Evolutionary conservation across 441 rosid genomes (phyloP).

Genomic region (Brassica hybrid): DNA sequence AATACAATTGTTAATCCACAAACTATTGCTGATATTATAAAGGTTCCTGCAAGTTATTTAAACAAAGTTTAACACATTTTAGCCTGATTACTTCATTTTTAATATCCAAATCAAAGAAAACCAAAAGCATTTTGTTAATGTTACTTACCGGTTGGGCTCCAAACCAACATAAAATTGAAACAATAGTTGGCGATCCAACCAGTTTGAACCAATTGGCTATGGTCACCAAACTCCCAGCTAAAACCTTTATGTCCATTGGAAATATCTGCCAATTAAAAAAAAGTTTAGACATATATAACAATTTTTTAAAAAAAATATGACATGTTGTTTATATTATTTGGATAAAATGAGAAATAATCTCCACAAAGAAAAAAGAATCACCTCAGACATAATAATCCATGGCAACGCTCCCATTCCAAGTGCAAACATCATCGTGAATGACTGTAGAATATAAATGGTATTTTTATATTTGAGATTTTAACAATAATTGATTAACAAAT

Average conservation of each 20-base stretch:
- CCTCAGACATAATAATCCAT: slow-evolving; percentile 78
- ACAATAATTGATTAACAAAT: background rate
- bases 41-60: slow-evolving; percentile 29
- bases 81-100: background rate
- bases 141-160: slow-evolving; percentile 53
- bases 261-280: slow-evolving; percentile 43
- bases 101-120: background rate
- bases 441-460: slow-evolving; percentile 42
- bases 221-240: slow-evolving; percentile 54
- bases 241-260: slow-evolving; percentile 50
- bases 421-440: slow-evolving; percentile 37
- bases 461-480: background rate
- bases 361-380: slow-evolving; percentile 23
- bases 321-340: background rate
- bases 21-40: slow-evolving; percentile 27
- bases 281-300: background rate
- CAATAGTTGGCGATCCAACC: slow-evolving; percentile 48
- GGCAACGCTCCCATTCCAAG: slow-evolving; percentile 67
- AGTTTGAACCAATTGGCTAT: slow-evolving; percentile 49
- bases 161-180: slow-evolving; percentile 49
- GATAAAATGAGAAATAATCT: background rate
- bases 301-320: background rate
- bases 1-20: slow-evolving; percentile 37
- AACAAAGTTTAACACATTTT: background rate
- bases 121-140: background rate